These are phyloP conservation scores for Opeltia flavorubescens DNA, from an alignment of 495 filamentous ascomycete genomes.

Conservation along the genomic window DNA sequence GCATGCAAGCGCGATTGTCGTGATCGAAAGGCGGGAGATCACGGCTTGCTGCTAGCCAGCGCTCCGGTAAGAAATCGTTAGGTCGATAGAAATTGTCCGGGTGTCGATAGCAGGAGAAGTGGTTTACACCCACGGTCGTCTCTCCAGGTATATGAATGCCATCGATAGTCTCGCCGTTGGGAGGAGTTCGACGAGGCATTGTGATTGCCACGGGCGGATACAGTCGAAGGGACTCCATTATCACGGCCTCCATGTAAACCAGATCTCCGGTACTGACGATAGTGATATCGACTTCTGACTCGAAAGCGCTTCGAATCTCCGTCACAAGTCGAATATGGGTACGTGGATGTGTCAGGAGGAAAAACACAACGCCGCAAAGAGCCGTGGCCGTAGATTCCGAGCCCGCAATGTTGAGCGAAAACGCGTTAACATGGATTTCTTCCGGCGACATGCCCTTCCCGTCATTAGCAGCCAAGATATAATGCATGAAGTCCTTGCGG, in stretches of 20 bases:
- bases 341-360: conserved; percentile 20
- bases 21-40: background rate
- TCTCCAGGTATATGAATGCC: conserved; percentile 12
- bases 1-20: background rate
- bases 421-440: conserved; percentile 15
- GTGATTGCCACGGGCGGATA: conserved; percentile 17
- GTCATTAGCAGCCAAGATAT: background rate
- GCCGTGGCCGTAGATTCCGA: conserved; percentile 35
- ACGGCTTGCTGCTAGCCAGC: conserved; percentile 2
- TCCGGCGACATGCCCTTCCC: conserved; percentile 19
- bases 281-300: conserved; percentile 20
- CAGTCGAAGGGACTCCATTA: conserved; percentile 18
- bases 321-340: conserved; percentile 15
- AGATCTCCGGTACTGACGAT: conserved; percentile 21
- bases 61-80: conserved; percentile 8
- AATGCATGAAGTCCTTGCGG: conserved; percentile 5
- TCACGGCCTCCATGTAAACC: conserved; percentile 20
- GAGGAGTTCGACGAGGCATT: conserved; percentile 10
- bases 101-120: background rate
- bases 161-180: conserved; percentile 9
- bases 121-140: conserved; percentile 3
- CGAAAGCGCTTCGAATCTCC: conserved; percentile 25
- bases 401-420: conserved; percentile 31
- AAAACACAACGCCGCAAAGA: conserved; percentile 27
- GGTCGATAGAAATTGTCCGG: conserved; percentile 3